phyloP scores from a whole-genome alignment of 768 basidiomycete genomes.

The Trametes meyenii region DNA sequence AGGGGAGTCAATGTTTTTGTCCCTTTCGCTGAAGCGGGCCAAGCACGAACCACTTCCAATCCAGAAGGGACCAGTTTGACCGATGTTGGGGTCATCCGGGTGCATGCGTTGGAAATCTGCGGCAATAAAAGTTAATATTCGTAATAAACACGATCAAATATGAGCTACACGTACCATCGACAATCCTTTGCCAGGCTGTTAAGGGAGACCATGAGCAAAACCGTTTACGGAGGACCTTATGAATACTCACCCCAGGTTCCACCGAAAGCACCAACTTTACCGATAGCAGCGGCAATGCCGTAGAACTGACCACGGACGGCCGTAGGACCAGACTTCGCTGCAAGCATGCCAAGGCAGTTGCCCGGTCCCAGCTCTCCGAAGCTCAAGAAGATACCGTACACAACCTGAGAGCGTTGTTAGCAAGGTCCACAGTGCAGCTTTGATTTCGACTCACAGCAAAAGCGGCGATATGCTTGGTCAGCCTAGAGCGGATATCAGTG shows the following conservation, averaged over 20 bases:
- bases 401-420: slow-evolving; percentile 46
- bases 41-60: slow-evolving; percentile 63
- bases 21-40: background rate
- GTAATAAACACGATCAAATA: slow-evolving; percentile 19
- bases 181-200: slow-evolving; percentile 67
- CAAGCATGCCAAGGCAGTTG: slow-evolving; percentile 83
- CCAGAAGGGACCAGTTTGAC: slow-evolving; percentile 89
- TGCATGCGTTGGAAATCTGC: slow-evolving; percentile 5
- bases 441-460: slow-evolving; percentile 58
- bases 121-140: no score
- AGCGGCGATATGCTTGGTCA: slow-evolving; percentile 66
- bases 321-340: slow-evolving; percentile 84
- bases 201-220: background rate
- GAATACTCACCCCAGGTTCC: slow-evolving; percentile 72
- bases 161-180: slow-evolving; percentile 44
- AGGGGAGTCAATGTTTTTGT: background rate
- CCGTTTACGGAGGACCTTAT: background rate
- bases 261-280: slow-evolving; percentile 82
- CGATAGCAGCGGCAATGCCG: slow-evolving; percentile 82
- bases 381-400: slow-evolving; percentile 90
- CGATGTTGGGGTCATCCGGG: slow-evolving; percentile 43
- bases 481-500: slow-evolving; percentile 34
- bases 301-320: slow-evolving; percentile 87
- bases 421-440: background rate
- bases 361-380: slow-evolving; percentile 93